Evolutionary conservation across 225 moss, liverwort and hornwort genomes (phyloP).

Genomic region (Anthoceros angustus): DNA sequence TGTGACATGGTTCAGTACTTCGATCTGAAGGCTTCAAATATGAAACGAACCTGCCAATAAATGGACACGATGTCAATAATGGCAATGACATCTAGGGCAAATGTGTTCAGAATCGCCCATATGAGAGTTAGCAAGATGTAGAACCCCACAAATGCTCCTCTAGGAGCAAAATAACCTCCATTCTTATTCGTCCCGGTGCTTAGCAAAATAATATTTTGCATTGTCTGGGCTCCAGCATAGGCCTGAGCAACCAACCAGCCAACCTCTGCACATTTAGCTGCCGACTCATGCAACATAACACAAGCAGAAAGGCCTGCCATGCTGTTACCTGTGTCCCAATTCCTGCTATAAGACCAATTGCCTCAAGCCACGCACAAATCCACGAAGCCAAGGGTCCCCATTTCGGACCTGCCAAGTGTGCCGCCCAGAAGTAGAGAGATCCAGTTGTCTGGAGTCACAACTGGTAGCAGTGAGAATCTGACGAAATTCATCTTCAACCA

Average conservation of each 20-base stretch:
- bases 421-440: conserved; percentile 88
- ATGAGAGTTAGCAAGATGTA: conserved; percentile 55
- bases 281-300: background rate
- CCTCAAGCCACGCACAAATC: conserved; percentile 91
- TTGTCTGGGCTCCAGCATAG: conserved; percentile 65
- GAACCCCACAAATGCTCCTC: conserved; percentile 59
- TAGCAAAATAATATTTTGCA: conserved; percentile 68
- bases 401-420: conserved; percentile 74
- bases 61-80: conserved; percentile 74
- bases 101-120: conserved; percentile 79
- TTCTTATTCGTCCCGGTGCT: conserved; percentile 56
- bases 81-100: conserved; percentile 77
- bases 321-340: conserved; percentile 70
- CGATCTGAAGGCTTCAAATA: too few species aligned
- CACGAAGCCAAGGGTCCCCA: conserved; percentile 84
- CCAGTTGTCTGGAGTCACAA: conserved; percentile 59
- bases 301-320: background rate
- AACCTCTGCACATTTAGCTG: background rate
- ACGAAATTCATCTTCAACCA: background rate
- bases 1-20: too few species aligned
- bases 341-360: conserved; percentile 77
- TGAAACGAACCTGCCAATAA: conserved; percentile 61
- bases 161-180: conserved; percentile 69
- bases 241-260: conserved; percentile 32
- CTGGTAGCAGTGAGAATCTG: conserved; percentile 5